These are phyloP conservation scores for Toxicodendron radicans DNA, from an alignment of 345 rosid species.

Conservation along the genomic window DNA sequence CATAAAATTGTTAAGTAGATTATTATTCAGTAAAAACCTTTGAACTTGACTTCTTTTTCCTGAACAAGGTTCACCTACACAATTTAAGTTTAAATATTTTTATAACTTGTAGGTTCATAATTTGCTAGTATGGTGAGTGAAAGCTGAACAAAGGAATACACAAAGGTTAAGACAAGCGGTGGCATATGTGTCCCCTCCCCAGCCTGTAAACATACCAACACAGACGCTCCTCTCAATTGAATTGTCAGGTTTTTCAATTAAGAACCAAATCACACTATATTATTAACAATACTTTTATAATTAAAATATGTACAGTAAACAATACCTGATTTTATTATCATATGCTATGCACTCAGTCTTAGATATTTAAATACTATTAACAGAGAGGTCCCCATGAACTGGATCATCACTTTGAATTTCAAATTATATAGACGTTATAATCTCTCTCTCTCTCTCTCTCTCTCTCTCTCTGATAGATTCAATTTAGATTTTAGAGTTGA, in stretches of 20 bases:
- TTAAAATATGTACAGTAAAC: neutral
- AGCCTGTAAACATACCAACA: neutral
- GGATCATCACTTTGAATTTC: slow-evolving; percentile 38
- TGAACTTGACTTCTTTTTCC: too few species aligned
- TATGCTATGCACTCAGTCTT: neutral
- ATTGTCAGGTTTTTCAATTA: too few species aligned
- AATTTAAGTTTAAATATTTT: too few species aligned
- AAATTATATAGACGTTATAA: slow-evolving; percentile 17
- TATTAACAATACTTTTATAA: too few species aligned
- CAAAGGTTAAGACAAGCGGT: neutral
- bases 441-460: neutral
- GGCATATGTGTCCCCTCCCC: too few species aligned
- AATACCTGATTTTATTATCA: neutral
- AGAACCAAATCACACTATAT: too few species aligned
- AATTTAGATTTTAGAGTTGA: slow-evolving; percentile 22
- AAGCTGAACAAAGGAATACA: too few species aligned
- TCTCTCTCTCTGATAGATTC: slow-evolving; percentile 4
- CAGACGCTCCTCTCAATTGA: neutral
- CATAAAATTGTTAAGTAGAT: too few species aligned
- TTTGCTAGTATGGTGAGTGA: too few species aligned
- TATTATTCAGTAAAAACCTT: too few species aligned
- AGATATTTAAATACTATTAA: neutral
- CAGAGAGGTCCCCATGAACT: slow-evolving; percentile 7
- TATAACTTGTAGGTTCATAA: too few species aligned
- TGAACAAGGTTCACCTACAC: too few species aligned